Conservation (phyloP, 495 filamentous ascomycete genomes). For the Daldinia grandis region DNA sequence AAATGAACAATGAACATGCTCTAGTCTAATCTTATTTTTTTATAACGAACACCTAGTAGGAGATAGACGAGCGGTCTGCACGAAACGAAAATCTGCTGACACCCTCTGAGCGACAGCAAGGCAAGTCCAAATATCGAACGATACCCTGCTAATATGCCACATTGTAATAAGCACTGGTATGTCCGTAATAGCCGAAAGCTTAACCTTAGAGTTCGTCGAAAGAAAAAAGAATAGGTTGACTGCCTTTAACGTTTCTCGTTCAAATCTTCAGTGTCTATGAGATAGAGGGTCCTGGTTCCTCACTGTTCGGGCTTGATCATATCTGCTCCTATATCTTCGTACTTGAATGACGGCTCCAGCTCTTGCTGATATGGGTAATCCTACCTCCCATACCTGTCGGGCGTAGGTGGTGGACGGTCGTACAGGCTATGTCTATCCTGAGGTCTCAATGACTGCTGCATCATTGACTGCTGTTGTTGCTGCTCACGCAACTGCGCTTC, state of each 20-base stretch:
- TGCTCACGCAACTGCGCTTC: conserved; percentile 45
- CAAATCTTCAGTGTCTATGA: not conserved
- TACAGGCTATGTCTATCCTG: conserved; percentile 44
- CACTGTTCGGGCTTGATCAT: not conserved
- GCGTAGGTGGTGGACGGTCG: conserved; percentile 41
- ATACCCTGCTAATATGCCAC: not conserved
- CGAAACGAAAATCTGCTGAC: not conserved
- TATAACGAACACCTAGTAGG: not conserved
- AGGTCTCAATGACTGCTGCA: conserved; percentile 48
- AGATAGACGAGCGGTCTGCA: not conserved
- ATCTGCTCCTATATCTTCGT: not conserved
- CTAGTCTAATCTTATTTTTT: not conserved
- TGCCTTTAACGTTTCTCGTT: not conserved
- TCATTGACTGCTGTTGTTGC: conserved; percentile 40
- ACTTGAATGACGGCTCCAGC: not conserved
- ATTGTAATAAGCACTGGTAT: not conserved
- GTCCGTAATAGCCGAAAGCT: not conserved
- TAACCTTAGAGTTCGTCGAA: not conserved
- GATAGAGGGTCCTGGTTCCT: no score
- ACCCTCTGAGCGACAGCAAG: not conserved
- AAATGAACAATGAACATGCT: not conserved
- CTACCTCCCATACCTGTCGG: conserved; percentile 46
- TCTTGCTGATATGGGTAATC: not conserved
- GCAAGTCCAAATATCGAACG: not conserved
- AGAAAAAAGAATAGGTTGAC: not conserved